Base-by-base conservation (phyloP, 2,329 filamentous ascomycete genomes). In the Aspergillus pseudotamarii region DNA sequence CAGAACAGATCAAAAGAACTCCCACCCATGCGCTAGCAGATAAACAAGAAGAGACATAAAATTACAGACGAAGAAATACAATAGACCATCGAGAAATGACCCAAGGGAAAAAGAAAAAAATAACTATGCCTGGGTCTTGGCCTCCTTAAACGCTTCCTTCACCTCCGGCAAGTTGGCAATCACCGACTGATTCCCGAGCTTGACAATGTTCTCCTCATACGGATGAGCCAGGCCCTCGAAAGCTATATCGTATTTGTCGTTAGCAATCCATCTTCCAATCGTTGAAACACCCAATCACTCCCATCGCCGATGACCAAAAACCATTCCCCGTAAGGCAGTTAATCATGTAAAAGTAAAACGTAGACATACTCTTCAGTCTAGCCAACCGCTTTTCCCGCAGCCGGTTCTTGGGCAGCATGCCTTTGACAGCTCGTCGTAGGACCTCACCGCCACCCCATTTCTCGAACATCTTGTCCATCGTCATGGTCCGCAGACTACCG, bases 371-470 rank as follows among this genome's bases (percentile, higher is more conserved):
- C 87, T 98, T 99, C 76, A 99, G 81, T 71, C 95, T 85, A 43
- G 89, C 92, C 81, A 99, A 82, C 68, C 96, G 83, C 83, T 93
- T 91, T 78, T 97, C 93, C 72, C 94, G 84, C 74, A 99, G 81
- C 73, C 94, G 84, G 81, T 99, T 99, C 87, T 99, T 99, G 59
- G 95, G 95, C 79, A 99, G 80, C 95, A 99, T 99, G 56, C 96
- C 96, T 75, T 91, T 91, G 46, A 99, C 96, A 1, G 96, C 95
- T 78, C 93, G 91, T 73, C 93, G 86, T 76, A 99, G 80, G 43
- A 99, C 89, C 85, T 99, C 95, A 43, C 90, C 90, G 57, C 95
- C 95, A 68, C 95, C 95, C 83, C 93, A 91, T 84, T 97, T 97
- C 73, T 88, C 90, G 85, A 97, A 95, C 84, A 99, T 87, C 70